Percentiles rank a stretch among this genome's conserved stretches.
phyloP scores from a whole-genome alignment of 768 basidiomycete genomes.

The Leccinum boreale region DNA sequence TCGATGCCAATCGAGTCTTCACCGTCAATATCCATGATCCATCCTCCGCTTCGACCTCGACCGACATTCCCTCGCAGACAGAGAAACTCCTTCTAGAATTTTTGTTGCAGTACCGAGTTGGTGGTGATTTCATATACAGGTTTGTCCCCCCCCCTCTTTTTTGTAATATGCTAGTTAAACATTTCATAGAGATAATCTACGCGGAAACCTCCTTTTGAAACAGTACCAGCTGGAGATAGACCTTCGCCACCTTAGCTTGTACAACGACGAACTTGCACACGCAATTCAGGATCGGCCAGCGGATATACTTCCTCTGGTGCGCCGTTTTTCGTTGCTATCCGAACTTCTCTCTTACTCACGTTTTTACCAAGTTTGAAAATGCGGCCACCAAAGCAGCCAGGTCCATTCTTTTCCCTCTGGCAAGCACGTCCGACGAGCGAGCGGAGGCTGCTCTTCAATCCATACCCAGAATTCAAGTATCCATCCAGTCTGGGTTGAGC shows the following conservation, averaged over 20 bases:
- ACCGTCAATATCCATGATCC: slow-evolving; percentile 75
- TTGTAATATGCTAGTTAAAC: neutral
- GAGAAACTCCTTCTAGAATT: slow-evolving; percentile 84
- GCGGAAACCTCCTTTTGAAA: slow-evolving; percentile 85
- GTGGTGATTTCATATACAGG: slow-evolving; percentile 92
- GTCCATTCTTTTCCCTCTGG: slow-evolving; percentile 77
- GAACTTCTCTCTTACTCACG: neutral
- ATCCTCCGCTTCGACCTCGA: slow-evolving; percentile 45
- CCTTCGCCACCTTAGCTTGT: slow-evolving; percentile 71
- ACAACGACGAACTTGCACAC: slow-evolving; percentile 96
- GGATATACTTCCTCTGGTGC: slow-evolving; percentile 83
- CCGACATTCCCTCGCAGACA: slow-evolving; percentile 76
- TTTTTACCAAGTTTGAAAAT: slow-evolving; percentile 72
- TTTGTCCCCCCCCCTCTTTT: slow-evolving; percentile 28
- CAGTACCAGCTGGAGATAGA: slow-evolving; percentile 82
- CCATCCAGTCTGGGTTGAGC: slow-evolving; percentile 85
- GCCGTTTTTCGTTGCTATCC: slow-evolving; percentile 20
- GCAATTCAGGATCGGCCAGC: slow-evolving; percentile 85
- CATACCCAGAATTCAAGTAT: slow-evolving; percentile 80
- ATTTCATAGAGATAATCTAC: slow-evolving; percentile 68
- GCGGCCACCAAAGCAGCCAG: slow-evolving; percentile 85
- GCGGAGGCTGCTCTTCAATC: slow-evolving; percentile 45
- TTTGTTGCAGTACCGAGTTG: slow-evolving; percentile 82
- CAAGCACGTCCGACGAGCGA: slow-evolving; percentile 45
- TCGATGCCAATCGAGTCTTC: slow-evolving; percentile 79